These are phyloP conservation scores for Euphrasia arctica DNA, from an alignment of 305 asterid species.

Conservation along the genomic window DNA sequence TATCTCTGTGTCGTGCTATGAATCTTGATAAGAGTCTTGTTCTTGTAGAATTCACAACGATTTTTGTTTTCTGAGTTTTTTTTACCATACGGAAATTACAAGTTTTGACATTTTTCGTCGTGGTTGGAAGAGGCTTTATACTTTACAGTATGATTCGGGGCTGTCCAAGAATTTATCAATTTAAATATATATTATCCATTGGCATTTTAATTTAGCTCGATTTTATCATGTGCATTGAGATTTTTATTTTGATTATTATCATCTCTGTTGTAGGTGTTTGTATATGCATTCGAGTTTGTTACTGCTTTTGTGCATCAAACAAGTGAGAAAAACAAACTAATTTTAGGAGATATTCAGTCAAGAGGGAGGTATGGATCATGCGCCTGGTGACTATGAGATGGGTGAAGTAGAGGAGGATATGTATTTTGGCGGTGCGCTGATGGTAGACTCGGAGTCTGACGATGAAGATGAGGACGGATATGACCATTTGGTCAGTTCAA, in stretches of 20 bases:
- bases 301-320: constrained; percentile 22
- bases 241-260: background rate
- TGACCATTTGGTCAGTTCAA: constrained; percentile 41
- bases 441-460: constrained; percentile 42
- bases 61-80: constrained; percentile 5
- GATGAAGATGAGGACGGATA: constrained; percentile 46
- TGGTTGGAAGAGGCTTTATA: background rate
- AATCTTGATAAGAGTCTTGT: constrained; percentile 3
- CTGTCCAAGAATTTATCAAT: constrained; percentile 2
- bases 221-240: constrained; percentile 7
- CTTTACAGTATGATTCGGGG: constrained; percentile 1
- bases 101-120: constrained; percentile 12
- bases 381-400: constrained; percentile 38
- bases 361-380: constrained; percentile 33
- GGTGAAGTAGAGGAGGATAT: constrained; percentile 39
- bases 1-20: background rate
- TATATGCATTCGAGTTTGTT: constrained; percentile 1
- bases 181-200: background rate
- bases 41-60: background rate
- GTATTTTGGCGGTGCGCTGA: constrained; percentile 36
- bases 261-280: constrained; percentile 7
- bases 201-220: background rate
- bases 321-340: constrained; percentile 19
- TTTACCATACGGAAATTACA: background rate
- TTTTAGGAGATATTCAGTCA: constrained; percentile 26